These are phyloP conservation scores for Nepenthes mirabilis DNA, from an alignment of 148 eudicot species.

Conservation along the genomic window DNA sequence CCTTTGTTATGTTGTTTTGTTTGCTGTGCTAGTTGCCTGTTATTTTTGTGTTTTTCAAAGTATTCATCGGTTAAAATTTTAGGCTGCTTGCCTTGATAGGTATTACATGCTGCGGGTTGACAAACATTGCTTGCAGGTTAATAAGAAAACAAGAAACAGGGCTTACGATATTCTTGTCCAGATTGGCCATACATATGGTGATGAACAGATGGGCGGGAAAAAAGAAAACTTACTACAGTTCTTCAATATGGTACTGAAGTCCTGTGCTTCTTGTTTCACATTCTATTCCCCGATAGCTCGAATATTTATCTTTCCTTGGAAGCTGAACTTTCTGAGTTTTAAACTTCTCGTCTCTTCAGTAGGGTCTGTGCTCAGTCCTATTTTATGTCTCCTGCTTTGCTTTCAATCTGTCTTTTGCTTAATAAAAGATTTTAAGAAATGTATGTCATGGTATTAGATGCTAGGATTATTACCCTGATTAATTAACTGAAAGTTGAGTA, in stretches of 20 bases:
- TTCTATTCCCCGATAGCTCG: not conserved
- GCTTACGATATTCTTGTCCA: constrained; percentile 92
- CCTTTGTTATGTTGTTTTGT: no score
- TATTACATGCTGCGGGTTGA: not conserved
- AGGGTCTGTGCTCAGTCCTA: no score
- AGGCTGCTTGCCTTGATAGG: not conserved
- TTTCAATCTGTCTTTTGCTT: not conserved
- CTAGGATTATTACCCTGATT: no score
- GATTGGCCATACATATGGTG: constrained; percentile 83
- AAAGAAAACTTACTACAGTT: constrained; percentile 52
- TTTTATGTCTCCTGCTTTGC: not conserved
- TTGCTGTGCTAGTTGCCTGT: not conserved
- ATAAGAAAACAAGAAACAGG: constrained; percentile 84
- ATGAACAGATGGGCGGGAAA: constrained; percentile 64
- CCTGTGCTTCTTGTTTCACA: not conserved
- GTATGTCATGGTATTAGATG: no score
- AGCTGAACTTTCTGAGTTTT: no score
- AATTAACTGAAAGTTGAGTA: no score
- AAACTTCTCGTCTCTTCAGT: no score
- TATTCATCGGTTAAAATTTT: no score
- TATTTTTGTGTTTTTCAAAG: no score
- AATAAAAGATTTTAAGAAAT: no score
- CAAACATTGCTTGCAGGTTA: constrained; percentile 34
- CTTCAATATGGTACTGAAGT: constrained; percentile 55
- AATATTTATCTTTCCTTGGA: no score